Conservation (phyloP, 805 yeast species). For the Starmerella floricola region DNA sequence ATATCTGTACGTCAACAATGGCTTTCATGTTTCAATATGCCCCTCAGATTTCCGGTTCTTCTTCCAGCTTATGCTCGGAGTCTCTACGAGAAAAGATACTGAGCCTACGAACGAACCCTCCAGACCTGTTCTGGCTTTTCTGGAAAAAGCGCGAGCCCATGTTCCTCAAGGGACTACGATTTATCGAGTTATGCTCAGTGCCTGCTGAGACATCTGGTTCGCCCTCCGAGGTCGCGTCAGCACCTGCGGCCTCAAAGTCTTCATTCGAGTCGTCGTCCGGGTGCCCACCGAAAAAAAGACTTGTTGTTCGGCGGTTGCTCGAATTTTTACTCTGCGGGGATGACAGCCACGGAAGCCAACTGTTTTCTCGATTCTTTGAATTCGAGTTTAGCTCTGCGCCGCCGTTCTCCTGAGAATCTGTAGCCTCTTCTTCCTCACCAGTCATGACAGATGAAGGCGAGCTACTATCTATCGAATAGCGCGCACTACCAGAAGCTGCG, state of each 20-base stretch:
- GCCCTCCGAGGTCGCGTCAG: neutral
- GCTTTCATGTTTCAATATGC: too few relatives aligned
- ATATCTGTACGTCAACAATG: too few relatives aligned
- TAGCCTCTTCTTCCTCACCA: too few relatives aligned
- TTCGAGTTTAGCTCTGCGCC: neutral
- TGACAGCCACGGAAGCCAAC: slow-evolving; percentile 14
- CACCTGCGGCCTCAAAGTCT: neutral
- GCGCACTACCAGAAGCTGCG: too few relatives aligned
- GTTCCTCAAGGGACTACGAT: slow-evolving; percentile 6
- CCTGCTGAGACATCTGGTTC: neutral
- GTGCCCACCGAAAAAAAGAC: slow-evolving; percentile 10
- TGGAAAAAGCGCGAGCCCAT: slow-evolving; percentile 11
- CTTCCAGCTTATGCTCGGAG: neutral
- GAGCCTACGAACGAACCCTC: slow-evolving; percentile 14
- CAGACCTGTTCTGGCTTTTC: slow-evolving; percentile 3
- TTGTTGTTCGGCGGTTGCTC: slow-evolving; percentile 8
- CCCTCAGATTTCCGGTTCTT: neutral
- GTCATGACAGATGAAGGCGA: too few relatives aligned
- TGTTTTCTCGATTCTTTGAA: neutral
- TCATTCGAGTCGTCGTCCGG: neutral
- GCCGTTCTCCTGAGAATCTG: too few relatives aligned
- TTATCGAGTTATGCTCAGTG: neutral
- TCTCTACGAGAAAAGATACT: slow-evolving; percentile 14
- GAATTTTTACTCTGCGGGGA: slow-evolving; percentile 1
- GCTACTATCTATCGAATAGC: too few relatives aligned